These are phyloP conservation scores for Simplicillium aogashimaense DNA, from an alignment of 2,329 filamentous ascomycete species.

Conservation along the genomic window DNA sequence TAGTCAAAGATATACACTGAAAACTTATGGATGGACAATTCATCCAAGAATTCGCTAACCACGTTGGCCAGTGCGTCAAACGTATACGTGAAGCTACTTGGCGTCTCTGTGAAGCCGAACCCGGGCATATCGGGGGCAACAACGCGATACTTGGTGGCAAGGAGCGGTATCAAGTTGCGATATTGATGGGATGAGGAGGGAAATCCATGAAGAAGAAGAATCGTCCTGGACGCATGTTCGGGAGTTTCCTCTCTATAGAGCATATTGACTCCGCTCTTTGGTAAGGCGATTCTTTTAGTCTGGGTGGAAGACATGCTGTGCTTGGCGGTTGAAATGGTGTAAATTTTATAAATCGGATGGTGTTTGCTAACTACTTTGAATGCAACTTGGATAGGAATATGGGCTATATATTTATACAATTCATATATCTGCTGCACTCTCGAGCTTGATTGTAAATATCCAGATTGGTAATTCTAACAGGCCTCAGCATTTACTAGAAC, in stretches of 20 bases:
- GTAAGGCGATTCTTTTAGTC: neutral
- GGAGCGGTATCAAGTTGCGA: conserved; percentile 31
- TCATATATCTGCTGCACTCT: too few species aligned
- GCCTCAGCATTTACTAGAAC: too few species aligned
- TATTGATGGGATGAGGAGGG: conserved; percentile 32
- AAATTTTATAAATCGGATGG: too few species aligned
- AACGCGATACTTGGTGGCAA: conserved; percentile 26
- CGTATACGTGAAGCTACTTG: conserved; percentile 37
- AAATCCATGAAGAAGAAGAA: conserved; percentile 36
- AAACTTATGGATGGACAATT: conserved; percentile 34
- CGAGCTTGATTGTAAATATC: too few species aligned
- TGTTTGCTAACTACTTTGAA: too few species aligned
- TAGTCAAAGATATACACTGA: conserved; percentile 55
- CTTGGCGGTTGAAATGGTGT: neutral
- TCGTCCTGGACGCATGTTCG: conserved; percentile 16
- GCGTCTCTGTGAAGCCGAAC: conserved; percentile 45
- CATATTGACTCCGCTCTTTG: conserved; percentile 19
- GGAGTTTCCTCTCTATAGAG: conserved; percentile 29
- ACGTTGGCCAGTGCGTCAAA: conserved; percentile 41
- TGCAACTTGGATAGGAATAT: too few species aligned
- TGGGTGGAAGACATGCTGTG: neutral
- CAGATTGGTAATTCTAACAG: too few species aligned
- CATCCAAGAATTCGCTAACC: conserved; percentile 36
- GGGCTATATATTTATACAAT: too few species aligned
- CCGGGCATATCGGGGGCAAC: conserved; percentile 51